Evolutionary conservation across 257 asterid species (phyloP).

Genomic region (Anisodus tanguticus): DNA sequence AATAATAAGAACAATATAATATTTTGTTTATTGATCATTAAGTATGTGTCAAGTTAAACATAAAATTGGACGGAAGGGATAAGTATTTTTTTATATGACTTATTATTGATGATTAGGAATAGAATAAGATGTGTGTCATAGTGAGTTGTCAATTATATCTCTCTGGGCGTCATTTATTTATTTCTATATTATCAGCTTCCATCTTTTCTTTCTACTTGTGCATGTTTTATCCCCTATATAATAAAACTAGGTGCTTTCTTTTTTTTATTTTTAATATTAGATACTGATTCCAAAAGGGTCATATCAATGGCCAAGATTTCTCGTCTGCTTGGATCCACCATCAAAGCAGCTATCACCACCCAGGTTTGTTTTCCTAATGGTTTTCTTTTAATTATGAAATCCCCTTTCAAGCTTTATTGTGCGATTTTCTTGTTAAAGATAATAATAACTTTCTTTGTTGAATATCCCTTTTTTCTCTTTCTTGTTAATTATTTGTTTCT

Average conservation of each 20-base stretch:
- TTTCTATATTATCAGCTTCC: background rate
- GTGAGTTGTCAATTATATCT: background rate
- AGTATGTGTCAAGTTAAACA: too few species aligned
- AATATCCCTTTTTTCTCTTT: background rate
- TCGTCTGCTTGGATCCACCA: slow-evolving; percentile 58
- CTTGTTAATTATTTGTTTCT: too few species aligned
- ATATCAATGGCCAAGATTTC: slow-evolving; percentile 40
- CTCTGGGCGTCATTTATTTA: background rate
- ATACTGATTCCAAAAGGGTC: background rate
- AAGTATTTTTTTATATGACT: too few species aligned
- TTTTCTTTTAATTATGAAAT: background rate
- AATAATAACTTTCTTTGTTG: background rate
- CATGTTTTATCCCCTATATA: background rate
- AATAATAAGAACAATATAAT: too few species aligned
- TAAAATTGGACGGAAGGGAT: too few species aligned
- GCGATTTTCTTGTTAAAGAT: background rate
- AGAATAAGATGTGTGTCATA: slow-evolving; percentile 1
- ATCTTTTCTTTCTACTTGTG: background rate
- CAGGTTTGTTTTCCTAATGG: slow-evolving; percentile 42
- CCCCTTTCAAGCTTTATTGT: slow-evolving; percentile 25
- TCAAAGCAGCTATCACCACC: slow-evolving; percentile 43
- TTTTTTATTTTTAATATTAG: background rate
- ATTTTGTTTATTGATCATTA: too few species aligned
- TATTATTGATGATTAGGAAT: too few species aligned
- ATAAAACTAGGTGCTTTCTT: background rate